phyloP scores from a whole-genome alignment of 2,329 filamentous ascomycete species.

The Fusarium secorum region DNA sequence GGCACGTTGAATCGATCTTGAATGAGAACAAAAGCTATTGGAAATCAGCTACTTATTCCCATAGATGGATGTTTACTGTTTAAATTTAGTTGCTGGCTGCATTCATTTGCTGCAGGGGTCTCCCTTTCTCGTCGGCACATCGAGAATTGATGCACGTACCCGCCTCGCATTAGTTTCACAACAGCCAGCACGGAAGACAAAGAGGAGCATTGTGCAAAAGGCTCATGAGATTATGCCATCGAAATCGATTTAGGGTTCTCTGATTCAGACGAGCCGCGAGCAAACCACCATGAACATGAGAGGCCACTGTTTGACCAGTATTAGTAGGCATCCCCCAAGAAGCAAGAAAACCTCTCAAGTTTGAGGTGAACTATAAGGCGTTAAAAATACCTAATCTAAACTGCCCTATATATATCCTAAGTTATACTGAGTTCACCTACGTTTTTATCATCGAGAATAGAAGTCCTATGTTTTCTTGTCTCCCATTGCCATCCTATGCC shows the following conservation, averaged over 20 bases:
- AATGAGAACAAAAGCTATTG: not conserved
- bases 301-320: not conserved
- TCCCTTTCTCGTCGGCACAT: not conserved
- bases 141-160: not conserved
- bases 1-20: not conserved
- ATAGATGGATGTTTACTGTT: not conserved
- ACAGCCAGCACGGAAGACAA: not conserved
- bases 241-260: accelerated
- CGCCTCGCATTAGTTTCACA: not conserved
- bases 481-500: not conserved
- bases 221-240: not conserved
- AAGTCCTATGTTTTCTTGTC: not conserved
- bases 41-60: not conserved
- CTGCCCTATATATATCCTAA: not conserved
- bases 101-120: accelerated
- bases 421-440: not conserved
- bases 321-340: not conserved
- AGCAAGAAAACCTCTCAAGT: not conserved
- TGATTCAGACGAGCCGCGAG: too few species aligned
- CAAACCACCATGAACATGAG: accelerated
- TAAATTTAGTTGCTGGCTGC: accelerated
- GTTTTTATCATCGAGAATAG: not conserved
- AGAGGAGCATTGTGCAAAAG: not conserved
- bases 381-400: too few species aligned
- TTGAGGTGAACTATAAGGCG: accelerated